phyloP scores from a whole-genome alignment of 1,139 yeast genomes.

The Saccharomycopsis hybrid region DNA sequence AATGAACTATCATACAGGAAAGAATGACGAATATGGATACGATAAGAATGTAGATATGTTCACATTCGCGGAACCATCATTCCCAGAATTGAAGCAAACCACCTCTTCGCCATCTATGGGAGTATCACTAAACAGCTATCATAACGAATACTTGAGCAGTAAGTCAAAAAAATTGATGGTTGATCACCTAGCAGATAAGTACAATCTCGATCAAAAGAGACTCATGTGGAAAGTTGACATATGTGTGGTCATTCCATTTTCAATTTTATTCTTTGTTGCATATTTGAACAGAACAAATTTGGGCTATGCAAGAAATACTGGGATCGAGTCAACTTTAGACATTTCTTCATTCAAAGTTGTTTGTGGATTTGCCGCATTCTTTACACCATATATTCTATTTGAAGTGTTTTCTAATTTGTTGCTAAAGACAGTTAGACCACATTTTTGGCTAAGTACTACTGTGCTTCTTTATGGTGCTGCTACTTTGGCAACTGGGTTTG shows the following conservation, averaged over 20 bases:
- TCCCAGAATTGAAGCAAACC: no score
- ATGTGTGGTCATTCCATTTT: constrained; percentile 63
- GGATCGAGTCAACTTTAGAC: constrained; percentile 46
- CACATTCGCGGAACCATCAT: no score
- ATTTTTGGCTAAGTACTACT: constrained; percentile 32
- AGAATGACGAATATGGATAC: no score
- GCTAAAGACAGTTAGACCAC: constrained; percentile 56
- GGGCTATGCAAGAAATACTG: constrained; percentile 66
- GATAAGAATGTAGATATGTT: no score
- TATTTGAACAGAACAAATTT: constrained; percentile 70
- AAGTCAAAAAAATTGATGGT: constrained; percentile 27
- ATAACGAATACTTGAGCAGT: constrained; percentile 15
- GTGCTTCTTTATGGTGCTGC: constrained; percentile 40
- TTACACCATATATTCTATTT: constrained; percentile 61
- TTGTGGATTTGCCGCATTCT: constrained; percentile 55
- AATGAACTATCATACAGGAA: no score
- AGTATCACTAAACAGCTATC: not conserved
- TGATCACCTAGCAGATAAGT: constrained; percentile 35
- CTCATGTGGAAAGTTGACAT: constrained; percentile 60
- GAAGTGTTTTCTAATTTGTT: constrained; percentile 63
- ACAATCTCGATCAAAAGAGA: constrained; percentile 37
- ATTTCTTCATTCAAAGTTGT: constrained; percentile 56
- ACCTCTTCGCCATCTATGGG: no score
- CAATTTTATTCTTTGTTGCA: constrained; percentile 59
- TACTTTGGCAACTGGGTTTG: constrained; percentile 62